Conservation (phyloP, 1,139 yeast species). For the Candida sojae region DNA sequence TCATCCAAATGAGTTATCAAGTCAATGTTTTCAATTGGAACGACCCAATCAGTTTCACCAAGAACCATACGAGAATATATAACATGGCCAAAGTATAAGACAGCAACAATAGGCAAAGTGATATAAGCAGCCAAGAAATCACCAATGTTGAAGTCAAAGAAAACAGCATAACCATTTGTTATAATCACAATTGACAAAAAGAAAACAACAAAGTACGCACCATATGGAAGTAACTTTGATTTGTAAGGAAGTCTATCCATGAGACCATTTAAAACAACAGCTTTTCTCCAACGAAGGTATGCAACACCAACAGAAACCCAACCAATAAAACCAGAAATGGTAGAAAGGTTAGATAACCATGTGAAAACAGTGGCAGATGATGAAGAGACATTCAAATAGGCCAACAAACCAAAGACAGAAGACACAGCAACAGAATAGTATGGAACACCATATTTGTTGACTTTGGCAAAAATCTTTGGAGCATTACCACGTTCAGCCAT, state of each 20-base stretch:
- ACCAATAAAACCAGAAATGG: constrained; percentile 68
- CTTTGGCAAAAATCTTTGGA: constrained; percentile 54
- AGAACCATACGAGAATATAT: constrained; percentile 33
- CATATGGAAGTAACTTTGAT: constrained; percentile 51
- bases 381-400: constrained; percentile 62
- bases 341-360: constrained; percentile 70
- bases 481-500: constrained; percentile 65
- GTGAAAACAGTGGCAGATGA: constrained; percentile 57
- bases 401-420: constrained; percentile 43
- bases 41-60: not conserved
- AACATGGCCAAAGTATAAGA: constrained; percentile 43
- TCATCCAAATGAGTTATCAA: constrained; percentile 45
- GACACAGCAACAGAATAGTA: constrained; percentile 41
- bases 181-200: constrained; percentile 48
- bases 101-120: constrained; percentile 55
- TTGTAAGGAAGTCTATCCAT: constrained; percentile 49
- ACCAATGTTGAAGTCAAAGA: constrained; percentile 50
- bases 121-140: constrained; percentile 65
- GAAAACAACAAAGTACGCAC: constrained; percentile 50
- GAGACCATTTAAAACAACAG: constrained; percentile 41
- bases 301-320: constrained; percentile 58
- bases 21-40: constrained; percentile 36
- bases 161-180: constrained; percentile 61
- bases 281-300: constrained; percentile 57
- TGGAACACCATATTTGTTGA: constrained; percentile 71